A percentile compares a stretch with the other conserved stretches of the same genome.
Conservation (phyloP, 2,329 filamentous ascomycete genomes). For the Ascochyta lentis region DNA sequence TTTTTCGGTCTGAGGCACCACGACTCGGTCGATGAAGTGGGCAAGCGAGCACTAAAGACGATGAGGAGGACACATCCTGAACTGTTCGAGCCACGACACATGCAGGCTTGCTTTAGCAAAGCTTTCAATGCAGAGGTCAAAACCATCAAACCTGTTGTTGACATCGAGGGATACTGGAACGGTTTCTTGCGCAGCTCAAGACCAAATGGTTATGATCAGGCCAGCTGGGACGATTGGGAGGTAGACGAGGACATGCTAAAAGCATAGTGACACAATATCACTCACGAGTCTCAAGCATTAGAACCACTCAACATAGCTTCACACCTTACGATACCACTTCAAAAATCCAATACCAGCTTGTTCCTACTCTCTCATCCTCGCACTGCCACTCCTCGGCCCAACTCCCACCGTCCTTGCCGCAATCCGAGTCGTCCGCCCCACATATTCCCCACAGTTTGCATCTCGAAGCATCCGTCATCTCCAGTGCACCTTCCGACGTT, state of each 20-base stretch:
- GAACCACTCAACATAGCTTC: neutral
- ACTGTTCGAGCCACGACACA: constrained; percentile 58
- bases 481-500: constrained; percentile 17
- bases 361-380: too few relatives aligned
- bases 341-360: neutral
- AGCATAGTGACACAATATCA: constrained; percentile 13
- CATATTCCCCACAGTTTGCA: constrained; percentile 5
- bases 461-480: neutral
- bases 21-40: constrained; percentile 71
- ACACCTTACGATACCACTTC: neutral
- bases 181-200: constrained; percentile 56
- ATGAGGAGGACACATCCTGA: constrained; percentile 62
- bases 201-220: constrained; percentile 60
- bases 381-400: neutral
- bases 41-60: constrained; percentile 62
- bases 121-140: constrained; percentile 55
- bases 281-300: neutral
- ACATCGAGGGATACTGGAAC: constrained; percentile 57
- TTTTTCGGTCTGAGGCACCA: constrained; percentile 66
- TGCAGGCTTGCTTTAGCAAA: constrained; percentile 59
- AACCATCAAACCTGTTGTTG: constrained; percentile 55
- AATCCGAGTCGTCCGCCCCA: constrained; percentile 6
- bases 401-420: neutral
- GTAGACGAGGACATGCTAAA: constrained; percentile 49
- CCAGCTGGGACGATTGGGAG: constrained; percentile 58